Percentiles rank a stretch among this genome's conserved stretches.
Conservation (phyloP, 768 basidiomycete genomes). For the Polyporus arcularius region DNA sequence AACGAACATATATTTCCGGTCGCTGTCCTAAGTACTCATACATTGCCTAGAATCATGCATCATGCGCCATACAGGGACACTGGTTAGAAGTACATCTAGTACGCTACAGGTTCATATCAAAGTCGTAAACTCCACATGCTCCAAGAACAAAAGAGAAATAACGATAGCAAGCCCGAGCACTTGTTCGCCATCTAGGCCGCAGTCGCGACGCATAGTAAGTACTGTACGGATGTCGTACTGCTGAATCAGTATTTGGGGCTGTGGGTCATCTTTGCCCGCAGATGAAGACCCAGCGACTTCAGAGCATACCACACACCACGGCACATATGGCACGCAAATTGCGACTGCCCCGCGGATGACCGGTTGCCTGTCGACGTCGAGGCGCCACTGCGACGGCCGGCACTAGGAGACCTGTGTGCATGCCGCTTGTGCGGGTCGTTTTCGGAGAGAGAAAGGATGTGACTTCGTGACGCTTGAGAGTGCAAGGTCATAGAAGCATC, state of each 20-base stretch:
- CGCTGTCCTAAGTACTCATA: neutral
- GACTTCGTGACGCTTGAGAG: neutral
- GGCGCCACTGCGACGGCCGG: constrained; percentile 8
- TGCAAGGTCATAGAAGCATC: neutral
- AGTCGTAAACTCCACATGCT: neutral
- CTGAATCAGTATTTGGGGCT: constrained; percentile 8
- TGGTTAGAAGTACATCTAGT: constrained; percentile 2
- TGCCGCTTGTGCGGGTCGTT: constrained; percentile 1
- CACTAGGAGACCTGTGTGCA: neutral
- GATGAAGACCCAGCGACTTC: constrained; percentile 17
- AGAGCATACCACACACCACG: constrained; percentile 15
- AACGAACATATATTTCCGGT: neutral
- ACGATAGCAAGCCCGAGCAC: constrained; percentile 6
- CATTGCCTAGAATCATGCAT: neutral
- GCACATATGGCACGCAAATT: constrained; percentile 7
- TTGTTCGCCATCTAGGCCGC: constrained; percentile 6
- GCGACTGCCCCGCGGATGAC: constrained; percentile 10
- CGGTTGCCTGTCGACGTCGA: constrained; percentile 13
- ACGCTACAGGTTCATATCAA: constrained; percentile 14
- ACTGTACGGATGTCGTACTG: neutral
- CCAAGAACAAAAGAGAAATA: constrained; percentile 1
- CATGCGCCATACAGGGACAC: neutral
- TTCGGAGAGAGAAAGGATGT: neutral
- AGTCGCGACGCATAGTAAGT: neutral
- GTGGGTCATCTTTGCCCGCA: constrained; percentile 19